Percentiles rank a stretch among this genome's conserved stretches.
These are phyloP conservation scores for Rhododendron kiyosumense DNA, from an alignment of 148 eudicot species.

Conservation along the genomic window DNA sequence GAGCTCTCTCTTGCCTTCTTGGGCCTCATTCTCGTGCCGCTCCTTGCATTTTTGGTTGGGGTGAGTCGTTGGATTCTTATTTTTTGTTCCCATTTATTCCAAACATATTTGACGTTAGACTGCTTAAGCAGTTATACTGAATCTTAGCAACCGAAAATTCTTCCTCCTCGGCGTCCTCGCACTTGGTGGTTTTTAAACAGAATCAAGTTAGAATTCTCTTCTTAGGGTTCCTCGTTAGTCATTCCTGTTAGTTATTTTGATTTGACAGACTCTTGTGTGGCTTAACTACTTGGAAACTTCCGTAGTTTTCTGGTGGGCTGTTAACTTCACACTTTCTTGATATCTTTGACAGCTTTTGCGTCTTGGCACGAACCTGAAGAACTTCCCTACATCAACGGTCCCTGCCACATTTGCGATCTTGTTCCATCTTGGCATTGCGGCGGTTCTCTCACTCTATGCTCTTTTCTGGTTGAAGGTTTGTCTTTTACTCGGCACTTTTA, in stretches of 20 bases:
- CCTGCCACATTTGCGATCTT: conserved; percentile 66
- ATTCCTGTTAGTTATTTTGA: neutral
- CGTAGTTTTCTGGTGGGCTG: neutral
- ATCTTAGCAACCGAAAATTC: neutral
- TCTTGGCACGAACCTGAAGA: conserved; percentile 78
- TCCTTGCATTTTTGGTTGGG: conserved; percentile 82
- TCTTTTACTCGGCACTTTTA: neutral
- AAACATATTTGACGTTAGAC: neutral
- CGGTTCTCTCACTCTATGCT: conserved; percentile 63
- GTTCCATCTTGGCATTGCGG: conserved; percentile 82
- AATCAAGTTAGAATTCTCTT: neutral
- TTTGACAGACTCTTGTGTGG: neutral
- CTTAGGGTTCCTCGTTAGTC: neutral
- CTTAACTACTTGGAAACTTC: neutral
- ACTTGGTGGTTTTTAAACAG: neutral
- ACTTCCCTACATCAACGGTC: conserved; percentile 68
- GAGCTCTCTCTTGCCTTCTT: conserved; percentile 71
- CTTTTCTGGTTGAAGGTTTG: conserved; percentile 95
- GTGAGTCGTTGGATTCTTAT: conserved; percentile 36
- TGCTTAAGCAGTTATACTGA: neutral
- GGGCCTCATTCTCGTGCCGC: conserved; percentile 71
- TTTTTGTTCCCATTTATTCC: neutral
- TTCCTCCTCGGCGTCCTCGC: neutral
- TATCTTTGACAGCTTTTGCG: conserved; percentile 48
- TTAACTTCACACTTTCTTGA: neutral